Evolutionary conservation across 2,329 filamentous ascomycete species (phyloP).

Genomic region (Fusarium foetens): DNA sequence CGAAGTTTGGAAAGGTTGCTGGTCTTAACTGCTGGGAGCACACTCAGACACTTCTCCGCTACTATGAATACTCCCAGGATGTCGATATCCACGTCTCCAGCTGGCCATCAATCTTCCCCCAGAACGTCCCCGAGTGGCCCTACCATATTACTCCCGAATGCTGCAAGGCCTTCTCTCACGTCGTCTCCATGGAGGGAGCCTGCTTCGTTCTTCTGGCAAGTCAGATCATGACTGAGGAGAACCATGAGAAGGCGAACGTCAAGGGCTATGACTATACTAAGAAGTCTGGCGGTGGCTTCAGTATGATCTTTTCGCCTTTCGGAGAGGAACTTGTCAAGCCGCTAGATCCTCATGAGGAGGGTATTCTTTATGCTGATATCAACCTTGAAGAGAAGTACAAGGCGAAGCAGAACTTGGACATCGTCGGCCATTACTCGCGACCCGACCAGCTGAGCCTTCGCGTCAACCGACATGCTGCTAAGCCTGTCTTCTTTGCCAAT

Average conservation of each 20-base stretch:
- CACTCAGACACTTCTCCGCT: slow-evolving; percentile 59
- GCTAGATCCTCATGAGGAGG: slow-evolving; percentile 44
- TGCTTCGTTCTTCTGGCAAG: slow-evolving; percentile 65
- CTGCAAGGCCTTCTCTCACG: slow-evolving; percentile 54
- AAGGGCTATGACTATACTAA: slow-evolving; percentile 46
- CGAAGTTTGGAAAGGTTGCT: slow-evolving; percentile 53
- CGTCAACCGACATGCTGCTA: slow-evolving; percentile 5
- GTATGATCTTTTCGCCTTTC: slow-evolving; percentile 49
- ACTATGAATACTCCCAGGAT: slow-evolving; percentile 54
- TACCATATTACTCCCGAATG: slow-evolving; percentile 40
- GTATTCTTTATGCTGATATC: slow-evolving; percentile 52
- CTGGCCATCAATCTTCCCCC: slow-evolving; percentile 52
- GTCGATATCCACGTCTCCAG: slow-evolving; percentile 59
- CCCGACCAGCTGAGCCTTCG: slow-evolving; percentile 52
- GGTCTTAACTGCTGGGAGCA: slow-evolving; percentile 62
- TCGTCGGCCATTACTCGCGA: slow-evolving; percentile 48
- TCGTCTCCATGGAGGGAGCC: slow-evolving; percentile 65
- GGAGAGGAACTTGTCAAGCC: slow-evolving; percentile 45
- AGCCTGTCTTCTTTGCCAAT: slow-evolving; percentile 10
- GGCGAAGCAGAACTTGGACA: slow-evolving; percentile 50
- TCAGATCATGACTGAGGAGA: slow-evolving; percentile 57
- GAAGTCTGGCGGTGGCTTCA: slow-evolving; percentile 37
- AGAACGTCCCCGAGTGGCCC: slow-evolving; percentile 30
- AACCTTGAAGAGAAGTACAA: slow-evolving; percentile 42
- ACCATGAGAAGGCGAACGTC: slow-evolving; percentile 41